Evolutionary conservation across 2,329 filamentous ascomycete species (phyloP), one percentile per base, ranked within the genome.

Genomic region (Sporothrix brasiliensis): DNA sequence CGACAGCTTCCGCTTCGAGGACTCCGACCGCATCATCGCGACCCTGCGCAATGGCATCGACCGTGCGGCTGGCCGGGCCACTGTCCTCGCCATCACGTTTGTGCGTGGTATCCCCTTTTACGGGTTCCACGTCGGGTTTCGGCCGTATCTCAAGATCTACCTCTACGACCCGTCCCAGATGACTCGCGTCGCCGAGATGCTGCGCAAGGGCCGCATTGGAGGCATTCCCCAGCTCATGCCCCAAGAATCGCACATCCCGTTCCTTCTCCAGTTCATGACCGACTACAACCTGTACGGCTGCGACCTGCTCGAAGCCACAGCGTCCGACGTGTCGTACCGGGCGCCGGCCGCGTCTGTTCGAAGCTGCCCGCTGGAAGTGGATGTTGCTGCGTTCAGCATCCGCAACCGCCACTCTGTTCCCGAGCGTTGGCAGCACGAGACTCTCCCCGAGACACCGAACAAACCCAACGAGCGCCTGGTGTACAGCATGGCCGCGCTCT

Each of bases 251-350:
- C 96, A 99, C 78, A 80, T 98, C 73, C 93, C 97, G 77, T 98
- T 94, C 78, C 82, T 97, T 10, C 85, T 95, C 11, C 96, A 99
- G 80, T 99, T 96, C 87, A 98, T 99, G 95, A 91, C 91, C 74
- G 96, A 99, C 79, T 99, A 96, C 83, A 99, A 97, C 77, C 83
- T 99, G 74, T 98, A 97, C 78, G 96, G 96, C 7, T 99, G 95
- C 77, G 90, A 89, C 70, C 96, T 94, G 76, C 88, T 98, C 74
- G 87, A 94, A 71, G 91, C 89, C 66, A 67, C 49, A 6, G 63
- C 9, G 63, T 83, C 83, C 11, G 91, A 88, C 73, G 87, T 89
- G 1, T 84, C 81, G 39, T 97, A 97, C 77, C 88, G 95, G 69
- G 83, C 84, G 2, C 93, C 93, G 0, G 83, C 97, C 1, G 0